A percentile compares a stretch with the other conserved stretches of the same genome.
phyloP scores from a whole-genome alignment of 2,329 filamentous ascomycete genomes.

The Pseudogymnoascus sp. region DNA sequence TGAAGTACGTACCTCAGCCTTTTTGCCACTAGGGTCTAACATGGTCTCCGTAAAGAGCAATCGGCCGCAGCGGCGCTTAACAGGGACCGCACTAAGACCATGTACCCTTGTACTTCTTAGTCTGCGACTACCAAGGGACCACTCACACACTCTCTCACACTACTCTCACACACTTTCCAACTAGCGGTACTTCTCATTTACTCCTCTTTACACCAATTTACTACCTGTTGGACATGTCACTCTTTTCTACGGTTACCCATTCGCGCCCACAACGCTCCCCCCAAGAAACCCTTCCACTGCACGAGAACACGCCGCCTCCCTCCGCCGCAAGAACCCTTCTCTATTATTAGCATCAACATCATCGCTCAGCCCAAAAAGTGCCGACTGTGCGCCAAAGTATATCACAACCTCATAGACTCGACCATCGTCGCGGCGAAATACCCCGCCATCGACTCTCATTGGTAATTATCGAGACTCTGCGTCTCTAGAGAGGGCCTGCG shows the following conservation, averaged over 20 bases:
- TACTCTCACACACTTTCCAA: not conserved
- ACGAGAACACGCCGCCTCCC: constrained; percentile 6
- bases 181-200: not conserved
- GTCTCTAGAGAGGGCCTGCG: constrained; percentile 1
- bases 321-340: constrained; percentile 8
- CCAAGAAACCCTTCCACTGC: constrained; percentile 1
- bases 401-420: constrained; percentile 4
- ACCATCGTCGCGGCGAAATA: constrained; percentile 3
- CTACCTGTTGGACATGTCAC: not conserved
- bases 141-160: not conserved
- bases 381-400: constrained; percentile 3
- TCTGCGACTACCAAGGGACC: not conserved
- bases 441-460: constrained; percentile 1
- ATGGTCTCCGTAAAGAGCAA: not conserved
- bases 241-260: not conserved
- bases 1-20: not conserved
- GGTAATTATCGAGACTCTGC: constrained; percentile 2
- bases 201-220: not conserved
- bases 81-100: constrained; percentile 4
- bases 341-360: constrained; percentile 11
- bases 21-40: not conserved
- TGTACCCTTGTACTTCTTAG: not conserved
- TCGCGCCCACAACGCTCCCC: not conserved
- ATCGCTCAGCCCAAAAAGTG: constrained; percentile 6
- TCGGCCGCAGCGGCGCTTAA: not conserved